phyloP scores from a whole-genome alignment of 768 basidiomycete species.

The Leccinum incarnatum region DNA sequence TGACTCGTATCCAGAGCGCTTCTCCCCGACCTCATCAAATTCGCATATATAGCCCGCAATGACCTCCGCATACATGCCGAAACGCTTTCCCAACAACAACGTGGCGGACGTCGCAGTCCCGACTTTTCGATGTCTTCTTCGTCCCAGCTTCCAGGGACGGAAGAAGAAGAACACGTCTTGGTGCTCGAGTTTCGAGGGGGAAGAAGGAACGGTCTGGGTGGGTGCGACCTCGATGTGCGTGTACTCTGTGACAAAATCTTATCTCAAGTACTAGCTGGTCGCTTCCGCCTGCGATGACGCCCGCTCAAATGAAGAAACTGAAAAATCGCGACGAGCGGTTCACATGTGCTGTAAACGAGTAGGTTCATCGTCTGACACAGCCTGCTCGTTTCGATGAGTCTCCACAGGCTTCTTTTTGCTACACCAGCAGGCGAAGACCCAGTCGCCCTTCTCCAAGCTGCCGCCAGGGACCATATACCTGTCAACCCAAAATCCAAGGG shows the following conservation, averaged over 20 bases:
- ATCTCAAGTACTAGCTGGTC: conserved; percentile 18
- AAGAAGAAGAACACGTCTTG: conserved; percentile 48
- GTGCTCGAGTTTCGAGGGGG: conserved; percentile 46
- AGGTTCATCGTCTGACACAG: conserved; percentile 13
- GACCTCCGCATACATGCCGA: conserved; percentile 56
- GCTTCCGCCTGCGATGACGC: conserved; percentile 42
- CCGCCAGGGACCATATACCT: conserved; percentile 70
- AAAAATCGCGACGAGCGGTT: conserved; percentile 68
- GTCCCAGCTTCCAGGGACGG: conserved; percentile 26
- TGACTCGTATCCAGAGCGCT: conserved; percentile 51
- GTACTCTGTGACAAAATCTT: neutral
- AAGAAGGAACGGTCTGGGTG: conserved; percentile 30
- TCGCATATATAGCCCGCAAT: conserved; percentile 72
- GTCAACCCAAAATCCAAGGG: conserved; percentile 45
- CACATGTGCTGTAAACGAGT: conserved; percentile 67
- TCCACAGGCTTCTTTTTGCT: conserved; percentile 56
- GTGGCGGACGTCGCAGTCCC: conserved; percentile 37
- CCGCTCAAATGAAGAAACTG: conserved; percentile 63
- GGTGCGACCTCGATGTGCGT: neutral
- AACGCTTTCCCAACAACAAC: conserved; percentile 20
- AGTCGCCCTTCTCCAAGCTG: conserved; percentile 57
- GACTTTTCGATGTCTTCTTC: conserved; percentile 37
- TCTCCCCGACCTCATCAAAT: conserved; percentile 76
- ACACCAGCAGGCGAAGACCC: conserved; percentile 56
- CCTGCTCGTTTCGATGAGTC: neutral